Evolutionary conservation across 805 yeast genomes (phyloP).

Genomic region (Cyberlindnera suaveolens): DNA sequence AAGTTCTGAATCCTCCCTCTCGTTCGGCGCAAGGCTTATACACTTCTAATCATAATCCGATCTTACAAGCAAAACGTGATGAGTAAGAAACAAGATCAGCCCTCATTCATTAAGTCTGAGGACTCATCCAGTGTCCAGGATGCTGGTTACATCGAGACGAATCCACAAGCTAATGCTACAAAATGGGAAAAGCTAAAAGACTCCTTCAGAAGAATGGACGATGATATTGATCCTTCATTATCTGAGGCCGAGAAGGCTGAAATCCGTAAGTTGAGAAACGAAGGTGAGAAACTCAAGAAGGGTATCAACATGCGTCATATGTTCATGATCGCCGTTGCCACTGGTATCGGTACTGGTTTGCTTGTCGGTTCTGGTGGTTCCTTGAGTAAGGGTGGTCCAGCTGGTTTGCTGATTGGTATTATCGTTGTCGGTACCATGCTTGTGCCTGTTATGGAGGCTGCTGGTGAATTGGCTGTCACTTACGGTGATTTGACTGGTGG

Average conservation of each 20-base stretch:
- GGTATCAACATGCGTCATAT: constrained; percentile 47
- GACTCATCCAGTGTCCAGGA: constrained; percentile 16
- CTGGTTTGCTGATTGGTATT: constrained; percentile 51
- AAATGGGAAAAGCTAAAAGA: constrained; percentile 27
- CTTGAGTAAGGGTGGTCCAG: constrained; percentile 59
- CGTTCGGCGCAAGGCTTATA: too few species aligned
- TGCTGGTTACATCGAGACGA: constrained; percentile 17
- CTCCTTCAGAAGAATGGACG: constrained; percentile 28
- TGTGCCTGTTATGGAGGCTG: constrained; percentile 51
- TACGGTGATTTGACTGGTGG: constrained; percentile 34
- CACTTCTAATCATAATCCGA: too few species aligned
- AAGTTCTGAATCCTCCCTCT: too few species aligned
- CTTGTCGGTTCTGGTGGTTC: constrained; percentile 64
- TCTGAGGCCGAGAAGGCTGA: constrained; percentile 35
- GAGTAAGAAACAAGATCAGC: constrained; percentile 8
- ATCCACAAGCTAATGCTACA: constrained; percentile 2
- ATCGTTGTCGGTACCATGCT: constrained; percentile 55
- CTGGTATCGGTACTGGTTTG: constrained; percentile 72
- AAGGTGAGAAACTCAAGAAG: constrained; percentile 31
- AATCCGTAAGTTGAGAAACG: constrained; percentile 14
- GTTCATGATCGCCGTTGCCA: constrained; percentile 70
- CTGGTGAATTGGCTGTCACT: constrained; percentile 46
- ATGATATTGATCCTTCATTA: constrained; percentile 32
- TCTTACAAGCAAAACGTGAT: not conserved
- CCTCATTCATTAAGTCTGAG: constrained; percentile 14